Base-by-base conservation (phyloP, 371 early-diverging fungal genomes). In the Globomyces sp. region DNA sequence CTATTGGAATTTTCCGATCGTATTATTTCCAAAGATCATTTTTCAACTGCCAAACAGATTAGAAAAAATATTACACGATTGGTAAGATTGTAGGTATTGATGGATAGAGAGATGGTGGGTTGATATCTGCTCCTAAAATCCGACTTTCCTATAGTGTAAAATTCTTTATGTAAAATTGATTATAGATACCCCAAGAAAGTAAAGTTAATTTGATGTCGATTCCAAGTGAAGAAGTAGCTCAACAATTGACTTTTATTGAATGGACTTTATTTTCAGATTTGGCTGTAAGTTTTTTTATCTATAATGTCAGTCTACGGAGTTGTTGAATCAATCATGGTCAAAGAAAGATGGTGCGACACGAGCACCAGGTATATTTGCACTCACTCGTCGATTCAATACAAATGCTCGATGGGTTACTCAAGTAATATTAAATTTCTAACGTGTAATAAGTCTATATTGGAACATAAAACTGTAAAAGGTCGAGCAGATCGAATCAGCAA, bases 241-340 rank as follows among this genome's bases (percentile, higher is more conserved):
- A 84, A 34, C 89, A 89, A 57, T 68, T 89, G 61, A 86, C 87
- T 1, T 79, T 85, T 75, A 79, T 87, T 39, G 89, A 87, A 64
- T 75, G 77, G n/a, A 72, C 73, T 24, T 72, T 82, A 37, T 86
- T 87, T 70, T 68, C 72, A 8, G 76, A 72, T 36, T 78, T 86
- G 62, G 76, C 81, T 79, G 66, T 63, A 47, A 62, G 36, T 58
- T 45, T 24, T 4, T 40, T 64, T 24, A 24, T 24, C 0, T 24
- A 24, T 58, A 46, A 58, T 53, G 0, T 46, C 45, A 66, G 68
- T 82, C 83, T 1, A 85, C 87, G 37, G 83, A 87, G 75, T 80
- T 88, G 44, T 72, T 87, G 4, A 76, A 77, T 48, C 87, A 87
- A 62, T 67, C 83, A 4, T 76, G 73, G 73, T 58, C 57, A 13